Evolutionary conservation across 2,329 filamentous ascomycete genomes (phyloP).

Genomic region (Penicillium capsulatum): DNA sequence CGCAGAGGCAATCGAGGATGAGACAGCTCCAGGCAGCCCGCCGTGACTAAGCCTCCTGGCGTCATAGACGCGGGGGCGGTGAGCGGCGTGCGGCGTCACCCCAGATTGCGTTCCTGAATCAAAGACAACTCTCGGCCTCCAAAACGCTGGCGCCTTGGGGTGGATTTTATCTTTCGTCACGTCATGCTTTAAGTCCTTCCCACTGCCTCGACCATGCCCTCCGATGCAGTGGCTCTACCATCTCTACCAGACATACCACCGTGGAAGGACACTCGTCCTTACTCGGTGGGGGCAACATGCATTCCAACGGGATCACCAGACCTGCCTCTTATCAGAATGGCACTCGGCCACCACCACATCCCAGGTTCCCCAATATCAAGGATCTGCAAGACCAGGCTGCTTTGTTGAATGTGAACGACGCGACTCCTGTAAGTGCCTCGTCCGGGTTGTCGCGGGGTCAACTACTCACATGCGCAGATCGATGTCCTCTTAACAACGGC

Average conservation of each 20-base stretch:
- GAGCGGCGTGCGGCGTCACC: constrained; percentile 22
- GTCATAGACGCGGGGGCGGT: constrained; percentile 36
- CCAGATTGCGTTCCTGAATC: constrained; percentile 20
- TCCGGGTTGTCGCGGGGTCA: constrained; percentile 2
- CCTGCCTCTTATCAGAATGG: constrained; percentile 24
- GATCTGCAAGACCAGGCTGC: constrained; percentile 40
- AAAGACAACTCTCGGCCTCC: no score
- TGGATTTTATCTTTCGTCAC: background rate
- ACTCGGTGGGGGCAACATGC: constrained; percentile 28
- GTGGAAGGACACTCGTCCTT: constrained; percentile 30
- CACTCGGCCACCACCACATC: constrained; percentile 19
- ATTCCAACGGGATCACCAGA: constrained; percentile 25
- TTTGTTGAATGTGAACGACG: constrained; percentile 30
- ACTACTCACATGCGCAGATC: constrained; percentile 30
- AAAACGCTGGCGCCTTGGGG: constrained; percentile 7
- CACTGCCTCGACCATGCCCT: constrained; percentile 33
- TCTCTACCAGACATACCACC: constrained; percentile 33
- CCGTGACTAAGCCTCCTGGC: constrained; percentile 28
- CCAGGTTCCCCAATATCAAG: constrained; percentile 38
- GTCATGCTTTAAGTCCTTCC: constrained; percentile 27
- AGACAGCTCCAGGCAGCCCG: constrained; percentile 19
- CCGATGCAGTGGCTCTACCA: constrained; percentile 37
- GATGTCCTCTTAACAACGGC: constrained; percentile 33
- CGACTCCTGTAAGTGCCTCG: constrained; percentile 28
- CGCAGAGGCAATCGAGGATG: constrained; percentile 21